These are phyloP conservation scores for Neofusicoccum laricinum DNA, from an alignment of 2,329 filamentous ascomycete species.

Conservation along the genomic window DNA sequence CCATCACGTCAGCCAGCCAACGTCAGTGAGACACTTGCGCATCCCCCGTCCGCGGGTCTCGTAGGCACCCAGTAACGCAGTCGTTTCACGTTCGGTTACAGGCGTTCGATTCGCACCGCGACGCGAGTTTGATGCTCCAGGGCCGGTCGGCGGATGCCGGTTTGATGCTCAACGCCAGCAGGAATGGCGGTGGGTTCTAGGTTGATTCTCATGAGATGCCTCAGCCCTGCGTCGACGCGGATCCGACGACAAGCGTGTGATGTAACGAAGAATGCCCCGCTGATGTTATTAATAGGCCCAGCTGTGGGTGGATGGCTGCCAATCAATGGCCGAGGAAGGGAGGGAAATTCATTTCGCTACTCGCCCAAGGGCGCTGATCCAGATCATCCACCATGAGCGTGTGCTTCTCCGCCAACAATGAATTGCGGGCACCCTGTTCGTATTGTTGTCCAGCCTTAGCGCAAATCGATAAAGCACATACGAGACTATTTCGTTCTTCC, in stretches of 20 bases:
- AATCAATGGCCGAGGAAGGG: background rate
- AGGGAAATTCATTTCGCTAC: conserved; percentile 2
- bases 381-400: background rate
- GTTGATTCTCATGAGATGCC: background rate
- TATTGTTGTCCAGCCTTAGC: background rate
- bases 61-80: background rate
- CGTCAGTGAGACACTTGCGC: background rate
- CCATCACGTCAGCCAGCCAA: background rate
- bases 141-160: background rate
- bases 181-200: background rate
- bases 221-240: conserved; percentile 6
- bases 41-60: background rate
- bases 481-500: background rate
- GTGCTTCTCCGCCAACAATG: background rate
- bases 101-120: background rate
- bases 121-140: background rate
- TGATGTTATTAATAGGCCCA: background rate
- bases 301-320: background rate
- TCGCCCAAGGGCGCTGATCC: conserved; percentile 4
- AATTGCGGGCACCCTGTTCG: background rate
- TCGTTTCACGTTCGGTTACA: background rate
- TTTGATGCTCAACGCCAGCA: conserved; percentile 1
- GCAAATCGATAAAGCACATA: conserved; percentile 12
- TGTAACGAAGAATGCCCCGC: conserved; percentile 4
- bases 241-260: conserved; percentile 1